These are phyloP conservation scores for Suillus plorans DNA, from an alignment of 768 basidiomycete genomes.

Conservation along the genomic window DNA sequence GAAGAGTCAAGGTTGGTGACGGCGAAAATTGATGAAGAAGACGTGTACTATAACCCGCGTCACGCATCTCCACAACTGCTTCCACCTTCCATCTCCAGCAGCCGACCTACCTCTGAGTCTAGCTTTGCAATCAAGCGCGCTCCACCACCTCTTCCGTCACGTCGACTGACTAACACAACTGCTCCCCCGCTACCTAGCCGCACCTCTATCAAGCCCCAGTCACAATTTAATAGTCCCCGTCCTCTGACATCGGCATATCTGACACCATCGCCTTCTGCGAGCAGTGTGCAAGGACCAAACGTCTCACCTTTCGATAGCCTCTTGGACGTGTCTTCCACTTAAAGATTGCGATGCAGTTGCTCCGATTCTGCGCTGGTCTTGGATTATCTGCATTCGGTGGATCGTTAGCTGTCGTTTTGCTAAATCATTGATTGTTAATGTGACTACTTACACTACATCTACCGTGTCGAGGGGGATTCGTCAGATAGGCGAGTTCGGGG, in stretches of 20 bases:
- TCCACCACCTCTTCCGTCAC: conserved; percentile 68
- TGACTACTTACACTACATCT: not conserved
- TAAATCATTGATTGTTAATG: not conserved
- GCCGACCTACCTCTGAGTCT: conserved; percentile 23
- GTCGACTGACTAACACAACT: conserved; percentile 37
- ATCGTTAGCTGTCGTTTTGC: not conserved
- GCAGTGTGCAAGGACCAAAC: conserved; percentile 37
- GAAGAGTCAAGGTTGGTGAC: conserved; percentile 39
- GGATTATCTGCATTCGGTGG: not conserved
- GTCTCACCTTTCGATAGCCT: conserved; percentile 68
- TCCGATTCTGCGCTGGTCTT: not conserved
- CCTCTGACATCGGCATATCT: conserved; percentile 22
- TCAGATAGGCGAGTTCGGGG: not conserved
- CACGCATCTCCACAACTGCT: conserved; percentile 8
- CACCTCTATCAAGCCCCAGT: conserved; percentile 20
- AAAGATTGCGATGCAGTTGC: not conserved
- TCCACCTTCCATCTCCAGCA: conserved; percentile 21
- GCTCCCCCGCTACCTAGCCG: conserved; percentile 53
- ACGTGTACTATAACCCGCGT: conserved; percentile 22
- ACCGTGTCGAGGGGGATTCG: not conserved
- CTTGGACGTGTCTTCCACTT: conserved; percentile 39
- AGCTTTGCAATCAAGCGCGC: conserved; percentile 40
- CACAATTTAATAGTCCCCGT: conserved; percentile 20
- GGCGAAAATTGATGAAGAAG: conserved; percentile 27
- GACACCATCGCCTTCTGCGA: conserved; percentile 36